Evolutionary conservation across 345 rosid genomes (phyloP), one percentile per base, ranked within the genome.

Genomic region (Noccaea caerulescens): DNA sequence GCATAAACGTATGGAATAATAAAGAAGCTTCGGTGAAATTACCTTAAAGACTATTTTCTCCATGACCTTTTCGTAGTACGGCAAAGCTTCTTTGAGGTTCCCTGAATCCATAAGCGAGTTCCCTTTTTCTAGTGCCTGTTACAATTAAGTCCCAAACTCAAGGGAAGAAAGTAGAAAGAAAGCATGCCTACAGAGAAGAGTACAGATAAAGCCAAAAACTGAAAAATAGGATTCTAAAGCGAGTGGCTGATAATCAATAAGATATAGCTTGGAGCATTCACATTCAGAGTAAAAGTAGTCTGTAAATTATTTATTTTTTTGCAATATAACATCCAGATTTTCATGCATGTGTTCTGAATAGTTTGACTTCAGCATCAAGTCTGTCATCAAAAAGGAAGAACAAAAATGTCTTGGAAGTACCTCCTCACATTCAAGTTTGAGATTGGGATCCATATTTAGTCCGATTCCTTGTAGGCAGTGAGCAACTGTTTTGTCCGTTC

Each of bases 361-460:
- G 33, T 23, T 53, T 47, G 8, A 12, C 45, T n/a, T n/a, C n/a
- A n/a, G n/a, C 10, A 73, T 33, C 68, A 50, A 44, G 53, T 16
- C 11, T 55, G 5, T 30, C 53, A 43, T 69, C 10, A 27, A 18
- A 46, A 53, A 56, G 32, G 25, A 4, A 42, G 58, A 66, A 59
- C 10, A 67, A 66, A 1, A 20, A 63, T 44, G 59, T 27, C 25
- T 54, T 23, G 8, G 56, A 38, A 30, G 55, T 82, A 89, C 96
- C 96, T 88, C 70, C 79, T 93, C 90, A 77, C 97, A 90, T 70
- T 88, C 92, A 23, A 80, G 78, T 82, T 86, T 87, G 60, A 90
- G 76, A 85, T 84, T 71, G 33, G 93, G 86, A 81, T 90, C 97
- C 62, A 93, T 58, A 57, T 54, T 82, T 60, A 87, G 77, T 73